Evolutionary conservation across 2,329 filamentous ascomycete genomes (phyloP).

Genomic region (Monilinia vaccinii-corymbosi): DNA sequence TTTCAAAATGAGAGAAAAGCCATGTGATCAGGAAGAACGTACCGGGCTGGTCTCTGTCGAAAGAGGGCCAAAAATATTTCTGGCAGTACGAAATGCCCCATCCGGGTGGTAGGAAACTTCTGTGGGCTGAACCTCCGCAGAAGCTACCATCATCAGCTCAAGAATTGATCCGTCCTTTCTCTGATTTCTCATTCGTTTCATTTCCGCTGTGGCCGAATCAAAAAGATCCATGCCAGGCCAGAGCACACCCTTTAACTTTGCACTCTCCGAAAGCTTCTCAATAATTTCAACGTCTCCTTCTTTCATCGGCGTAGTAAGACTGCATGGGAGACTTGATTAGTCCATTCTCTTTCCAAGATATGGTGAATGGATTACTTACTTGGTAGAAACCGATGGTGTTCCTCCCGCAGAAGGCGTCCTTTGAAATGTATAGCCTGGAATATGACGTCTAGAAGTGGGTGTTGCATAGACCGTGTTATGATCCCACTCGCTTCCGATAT

Average conservation of each 20-base stretch:
- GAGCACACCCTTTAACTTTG: conserved; percentile 56
- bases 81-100: conserved; percentile 41
- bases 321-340: conserved; percentile 1
- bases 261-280: conserved; percentile 23
- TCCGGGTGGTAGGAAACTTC: conserved; percentile 55
- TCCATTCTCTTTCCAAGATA: not conserved
- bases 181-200: conserved; percentile 68
- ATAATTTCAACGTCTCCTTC: conserved; percentile 12
- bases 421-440: conserved; percentile 21
- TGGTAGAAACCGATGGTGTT: conserved; percentile 15
- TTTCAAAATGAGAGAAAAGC: not conserved
- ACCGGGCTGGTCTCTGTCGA: conserved; percentile 45
- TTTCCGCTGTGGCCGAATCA: conserved; percentile 65
- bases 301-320: conserved; percentile 22
- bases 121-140: conserved; percentile 51
- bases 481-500: conserved; percentile 17
- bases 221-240: conserved; percentile 78
- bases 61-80: conserved; percentile 52
- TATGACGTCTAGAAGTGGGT: conserved; percentile 21
- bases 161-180: conserved; percentile 67
- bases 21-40: conserved; percentile 21
- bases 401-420: conserved; percentile 4
- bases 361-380: conserved; percentile 12
- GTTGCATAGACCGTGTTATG: conserved; percentile 20
- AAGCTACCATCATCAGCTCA: conserved; percentile 54